A percentile compares a stretch with the other conserved stretches of the same genome.
These are phyloP conservation scores for Filobasidium floriforme DNA, from an alignment of 768 basidiomycete genomes.

Conservation along the genomic window DNA sequence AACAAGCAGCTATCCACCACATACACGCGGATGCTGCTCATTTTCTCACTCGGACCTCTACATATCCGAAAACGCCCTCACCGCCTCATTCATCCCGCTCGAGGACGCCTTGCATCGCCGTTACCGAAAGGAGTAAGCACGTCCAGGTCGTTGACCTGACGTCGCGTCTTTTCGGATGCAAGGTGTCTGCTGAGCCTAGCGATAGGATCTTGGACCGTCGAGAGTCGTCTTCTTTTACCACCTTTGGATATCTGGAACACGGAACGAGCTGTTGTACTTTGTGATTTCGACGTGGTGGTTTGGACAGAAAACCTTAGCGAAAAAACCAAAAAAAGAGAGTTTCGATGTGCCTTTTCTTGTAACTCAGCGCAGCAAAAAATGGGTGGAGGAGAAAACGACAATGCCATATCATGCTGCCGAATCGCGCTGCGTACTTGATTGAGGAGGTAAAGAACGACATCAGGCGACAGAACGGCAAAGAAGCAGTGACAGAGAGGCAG, in stretches of 20 bases:
- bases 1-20: conserved; percentile 13
- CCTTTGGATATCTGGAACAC: neutral
- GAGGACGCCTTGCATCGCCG: conserved; percentile 15
- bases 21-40: conserved; percentile 26
- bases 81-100: conserved; percentile 47
- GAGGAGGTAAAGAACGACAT: too few relatives aligned
- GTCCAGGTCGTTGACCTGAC: conserved; percentile 5
- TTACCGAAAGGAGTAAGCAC: neutral
- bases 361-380: neutral
- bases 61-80: conserved; percentile 23
- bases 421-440: too few relatives aligned
- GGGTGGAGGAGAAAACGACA: too few relatives aligned
- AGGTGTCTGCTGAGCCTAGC: conserved; percentile 37
- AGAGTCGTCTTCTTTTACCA: neutral
- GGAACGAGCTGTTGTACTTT: conserved; percentile 1
- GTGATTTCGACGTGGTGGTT: neutral
- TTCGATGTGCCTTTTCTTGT: neutral
- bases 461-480: too few relatives aligned
- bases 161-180: conserved; percentile 9
- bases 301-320: neutral
- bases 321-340: neutral
- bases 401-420: too few relatives aligned
- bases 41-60: conserved; percentile 6
- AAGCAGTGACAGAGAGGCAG: too few relatives aligned
- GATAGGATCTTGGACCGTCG: conserved; percentile 44